Base-by-base conservation (phyloP, 306 rosid species). In the Ziziphus jujuba region DNA sequence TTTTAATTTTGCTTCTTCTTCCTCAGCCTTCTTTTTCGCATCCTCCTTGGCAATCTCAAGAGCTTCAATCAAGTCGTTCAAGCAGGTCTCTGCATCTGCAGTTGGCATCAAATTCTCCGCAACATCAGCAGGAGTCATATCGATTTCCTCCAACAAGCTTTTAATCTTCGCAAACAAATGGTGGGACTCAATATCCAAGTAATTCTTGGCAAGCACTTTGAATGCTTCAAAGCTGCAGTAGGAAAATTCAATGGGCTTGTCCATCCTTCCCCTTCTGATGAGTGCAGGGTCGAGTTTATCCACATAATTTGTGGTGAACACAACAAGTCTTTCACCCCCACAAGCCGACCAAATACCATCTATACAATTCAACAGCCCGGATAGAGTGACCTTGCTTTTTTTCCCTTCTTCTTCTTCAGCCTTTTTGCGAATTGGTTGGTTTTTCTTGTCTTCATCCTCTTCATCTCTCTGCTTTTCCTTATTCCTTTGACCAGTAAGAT, bases 311-410 rank as follows among this genome's bases (percentile, higher is more conserved):
- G 89, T 79, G 0, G 91, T 85, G 35, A 87, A 90, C 22, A 85
- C 77, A 7, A 85, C 81, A 49, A 87, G 72, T 60, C 87, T 80
- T 62, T 90, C 91, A 13, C 88, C 89, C 9, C 89, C 95, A 72
- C 89, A 81, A 2, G 96, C 87, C 0, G 89, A 87, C 91, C 96
- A 87, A 28, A 87, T 77, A 48, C 96, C 95, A 77, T 90, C 91
- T 7, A 90, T 78, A 34, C 83, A 81, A 61, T 85, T 85, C 71
- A 89, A 56, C 25, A 89, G 69, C 57, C 89, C 93, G 0, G 96
- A 89, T 0, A 89, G 74, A 11, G 95, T 90, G 1, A 90, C 95
- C 67, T 77, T 78, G 6, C 86, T 79, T 0, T 43, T 10, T 34
- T 68, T 69, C 4, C 0, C 43, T 0, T 76, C 59, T 47, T 72